These are phyloP conservation scores for Ocimum tenuiflorum DNA, from an alignment of 257 asterid genomes.

Conservation along the genomic window DNA sequence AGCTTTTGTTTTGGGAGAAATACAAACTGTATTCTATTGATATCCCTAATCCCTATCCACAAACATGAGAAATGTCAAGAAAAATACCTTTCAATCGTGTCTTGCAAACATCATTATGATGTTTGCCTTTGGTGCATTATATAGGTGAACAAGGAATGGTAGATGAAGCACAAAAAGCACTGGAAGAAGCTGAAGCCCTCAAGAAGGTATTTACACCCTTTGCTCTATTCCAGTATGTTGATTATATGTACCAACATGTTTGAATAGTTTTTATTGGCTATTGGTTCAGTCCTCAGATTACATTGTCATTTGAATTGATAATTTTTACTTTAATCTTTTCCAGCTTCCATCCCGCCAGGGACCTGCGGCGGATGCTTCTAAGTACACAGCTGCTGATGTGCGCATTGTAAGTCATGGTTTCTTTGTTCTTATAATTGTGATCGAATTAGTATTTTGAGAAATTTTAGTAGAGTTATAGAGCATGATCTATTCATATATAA, in stretches of 20 bases:
- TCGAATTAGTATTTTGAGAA: background rate
- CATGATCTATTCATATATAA: background rate
- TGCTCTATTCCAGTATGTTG: slow-evolving; percentile 17
- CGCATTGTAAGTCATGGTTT: slow-evolving; percentile 56
- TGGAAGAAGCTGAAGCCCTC: slow-evolving; percentile 90
- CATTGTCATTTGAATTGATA: background rate
- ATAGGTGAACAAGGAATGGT: slow-evolving; percentile 83
- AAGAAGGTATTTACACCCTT: slow-evolving; percentile 48
- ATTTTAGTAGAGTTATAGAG: background rate
- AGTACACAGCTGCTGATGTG: slow-evolving; percentile 83
- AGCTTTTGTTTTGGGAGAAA: background rate
- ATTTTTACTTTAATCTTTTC: slow-evolving; percentile 1
- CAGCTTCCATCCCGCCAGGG: slow-evolving; percentile 75
- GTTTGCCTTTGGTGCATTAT: slow-evolving; percentile 8
- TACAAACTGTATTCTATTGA: background rate
- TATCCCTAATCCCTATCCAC: too few species aligned
- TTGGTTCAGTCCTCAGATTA: background rate
- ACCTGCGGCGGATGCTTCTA: slow-evolving; percentile 52
- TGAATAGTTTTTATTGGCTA: background rate
- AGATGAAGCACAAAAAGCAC: slow-evolving; percentile 77
- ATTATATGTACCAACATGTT: background rate
- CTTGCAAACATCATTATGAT: background rate
- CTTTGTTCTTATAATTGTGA: background rate
- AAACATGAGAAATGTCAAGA: background rate
- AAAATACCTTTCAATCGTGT: background rate